phyloP scores from a whole-genome alignment of 2,329 filamentous ascomycete species.

The Fusarium incarnatum region DNA sequence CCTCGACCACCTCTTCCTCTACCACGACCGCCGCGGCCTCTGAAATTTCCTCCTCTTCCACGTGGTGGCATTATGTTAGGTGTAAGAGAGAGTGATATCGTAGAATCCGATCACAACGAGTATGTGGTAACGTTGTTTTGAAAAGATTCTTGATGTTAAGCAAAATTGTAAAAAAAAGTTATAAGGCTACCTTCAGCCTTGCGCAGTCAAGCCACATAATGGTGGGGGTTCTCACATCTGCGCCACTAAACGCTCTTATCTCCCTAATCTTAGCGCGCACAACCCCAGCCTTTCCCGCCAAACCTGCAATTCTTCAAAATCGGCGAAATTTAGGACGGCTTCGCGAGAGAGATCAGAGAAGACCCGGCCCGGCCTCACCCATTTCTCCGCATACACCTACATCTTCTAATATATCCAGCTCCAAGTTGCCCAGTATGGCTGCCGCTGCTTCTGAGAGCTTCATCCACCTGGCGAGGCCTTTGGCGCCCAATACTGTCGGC shows the following conservation, averaged over 20 bases:
- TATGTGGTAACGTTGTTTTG: background rate
- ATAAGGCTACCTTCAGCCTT: conserved; percentile 52
- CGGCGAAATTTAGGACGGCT: conserved; percentile 54
- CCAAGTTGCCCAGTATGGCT: conserved; percentile 76
- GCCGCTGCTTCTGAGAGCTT: conserved; percentile 82
- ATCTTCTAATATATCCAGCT: conserved; percentile 23
- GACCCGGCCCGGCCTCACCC: conserved; percentile 37
- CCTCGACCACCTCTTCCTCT: conserved; percentile 49
- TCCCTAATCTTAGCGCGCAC: conserved; percentile 63
- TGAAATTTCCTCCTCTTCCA: conserved; percentile 51
- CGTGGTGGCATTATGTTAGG: conserved; percentile 50
- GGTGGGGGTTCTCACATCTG: conserved; percentile 45
- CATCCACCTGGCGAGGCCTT: conserved; percentile 92
- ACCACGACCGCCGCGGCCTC: conserved; percentile 49
- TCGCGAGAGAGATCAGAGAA: conserved; percentile 46
- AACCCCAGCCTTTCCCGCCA: conserved; percentile 60
- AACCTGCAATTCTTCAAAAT: conserved; percentile 58
- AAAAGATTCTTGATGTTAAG: background rate
- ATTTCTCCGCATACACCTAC: conserved; percentile 35
- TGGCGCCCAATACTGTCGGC: conserved; percentile 83
- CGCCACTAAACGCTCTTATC: conserved; percentile 54
- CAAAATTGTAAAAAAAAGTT: conserved; percentile 49
- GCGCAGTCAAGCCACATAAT: conserved; percentile 51
- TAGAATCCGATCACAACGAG: background rate
- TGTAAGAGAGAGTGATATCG: rapidly evolving